Base-by-base conservation (phyloP, 2,329 filamentous ascomycete genomes). In the Cercospora canescens region DNA sequence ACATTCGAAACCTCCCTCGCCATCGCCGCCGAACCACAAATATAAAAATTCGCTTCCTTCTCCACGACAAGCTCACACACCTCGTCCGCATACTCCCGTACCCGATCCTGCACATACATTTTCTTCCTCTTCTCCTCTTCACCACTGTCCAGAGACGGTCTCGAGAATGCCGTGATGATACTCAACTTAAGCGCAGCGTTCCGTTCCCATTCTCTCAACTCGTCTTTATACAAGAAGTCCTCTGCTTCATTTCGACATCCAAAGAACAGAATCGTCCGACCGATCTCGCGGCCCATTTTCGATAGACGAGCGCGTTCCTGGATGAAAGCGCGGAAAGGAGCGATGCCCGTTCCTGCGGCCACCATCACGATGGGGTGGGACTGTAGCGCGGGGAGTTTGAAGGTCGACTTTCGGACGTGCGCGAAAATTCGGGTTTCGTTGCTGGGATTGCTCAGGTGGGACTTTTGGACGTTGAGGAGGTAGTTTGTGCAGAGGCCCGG, bases 341-440 rank as follows among this genome's bases (percentile, higher is more conserved):
- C 83, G 16, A 85, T 73, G 4, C 84, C 84, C 0, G 83, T 85
- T 1, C 85, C 85, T 0, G 84, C 78, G 3, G 78, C 83, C 8
- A 86, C 76, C 81, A 86, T 84, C 59, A 88, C 77, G 9, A 88
- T 73, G 0, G 85, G 85, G 0, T 76, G 80, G 4, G 76, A 77
- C 6, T 77, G 72, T 0, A 77, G 73, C 35, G 78, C 77, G 1
- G 80, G 80, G 1, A 80, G 71, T 39, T 79, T 79, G 74, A 81
- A 81, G 2, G 77, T 76, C 24, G 76, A 74, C 32, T 80, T 76
- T 1, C 79, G 78, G 52, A 82, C 73, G 64, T 81, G 78, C 0
- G 80, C 81, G 66, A 58, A 70, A 60, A 66, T 60, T 55, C 65
- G 64, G 1, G 64, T 63, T 21, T 69, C 64, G 11, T n/a, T 58